phyloP scores from a whole-genome alignment of 768 basidiomycete species.

The Termitomyces sp. region DNA sequence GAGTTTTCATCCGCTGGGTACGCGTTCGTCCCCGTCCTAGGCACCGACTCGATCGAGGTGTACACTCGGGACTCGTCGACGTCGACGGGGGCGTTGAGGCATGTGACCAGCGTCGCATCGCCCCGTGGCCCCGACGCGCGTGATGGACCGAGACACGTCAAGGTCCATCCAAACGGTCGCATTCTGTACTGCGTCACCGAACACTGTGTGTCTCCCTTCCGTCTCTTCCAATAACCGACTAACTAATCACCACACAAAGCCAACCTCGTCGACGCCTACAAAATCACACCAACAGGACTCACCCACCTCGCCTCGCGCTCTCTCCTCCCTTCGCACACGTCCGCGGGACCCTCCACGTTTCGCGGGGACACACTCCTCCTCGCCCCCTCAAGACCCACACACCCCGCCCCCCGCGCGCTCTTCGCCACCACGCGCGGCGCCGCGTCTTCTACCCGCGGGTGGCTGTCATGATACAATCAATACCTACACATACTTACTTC shows the following conservation, averaged over 20 bases:
- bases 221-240: not conserved
- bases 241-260: constrained; percentile 19
- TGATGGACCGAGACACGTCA: constrained; percentile 49
- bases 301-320: constrained; percentile 26
- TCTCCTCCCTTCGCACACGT: constrained; percentile 19
- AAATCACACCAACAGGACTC: constrained; percentile 25
- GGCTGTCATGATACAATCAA: too few relatives aligned
- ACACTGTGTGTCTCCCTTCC: constrained; percentile 40
- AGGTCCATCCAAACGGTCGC: constrained; percentile 45
- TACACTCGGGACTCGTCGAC: constrained; percentile 28
- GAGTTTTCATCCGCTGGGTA: constrained; percentile 35
- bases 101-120: constrained; percentile 31
- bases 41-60: constrained; percentile 41
- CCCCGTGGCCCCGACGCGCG: constrained; percentile 29
- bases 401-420: constrained; percentile 31
- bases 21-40: constrained; percentile 46
- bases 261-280: constrained; percentile 40
- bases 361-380: constrained; percentile 44
- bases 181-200: constrained; percentile 48
- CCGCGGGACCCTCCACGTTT: constrained; percentile 14
- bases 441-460: constrained; percentile 27
- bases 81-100: constrained; percentile 23
- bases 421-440: constrained; percentile 45
- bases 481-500: too few relatives aligned
- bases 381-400: constrained; percentile 27